Evolutionary conservation across 2,329 filamentous ascomycete species (phyloP).

Genomic region (Monilinia polystroma): DNA sequence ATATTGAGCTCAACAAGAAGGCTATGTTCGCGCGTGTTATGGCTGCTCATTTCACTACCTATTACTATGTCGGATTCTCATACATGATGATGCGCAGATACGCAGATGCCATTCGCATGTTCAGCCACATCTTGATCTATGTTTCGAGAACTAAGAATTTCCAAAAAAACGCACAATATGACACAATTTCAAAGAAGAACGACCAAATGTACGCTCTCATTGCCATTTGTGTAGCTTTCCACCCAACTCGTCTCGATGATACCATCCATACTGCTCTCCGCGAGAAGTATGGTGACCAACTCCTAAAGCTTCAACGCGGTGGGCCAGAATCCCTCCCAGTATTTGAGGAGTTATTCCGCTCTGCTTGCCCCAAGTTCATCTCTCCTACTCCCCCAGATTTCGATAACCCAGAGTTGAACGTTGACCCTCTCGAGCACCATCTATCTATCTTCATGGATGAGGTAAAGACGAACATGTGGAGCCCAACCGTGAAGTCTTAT

Average conservation of each 20-base stretch:
- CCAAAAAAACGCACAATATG: conserved; percentile 98
- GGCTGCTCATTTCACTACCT: conserved; percentile 99
- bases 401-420: conserved; percentile 91
- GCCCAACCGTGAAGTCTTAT: conserved; percentile 96
- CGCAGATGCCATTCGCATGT: conserved; percentile 98
- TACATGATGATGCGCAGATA: conserved; percentile 99
- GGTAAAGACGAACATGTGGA: conserved; percentile 99
- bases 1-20: conserved; percentile 99
- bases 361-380: conserved; percentile 99
- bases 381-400: conserved; percentile 95
- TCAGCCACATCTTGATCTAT: conserved; percentile 99
- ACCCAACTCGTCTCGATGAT: conserved; percentile 94
- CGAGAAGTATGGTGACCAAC: conserved; percentile 99
- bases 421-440: conserved; percentile 97
- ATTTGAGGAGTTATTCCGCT: conserved; percentile 97
- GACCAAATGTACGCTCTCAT: conserved; percentile 99
- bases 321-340: conserved; percentile 93
- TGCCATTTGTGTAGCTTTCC: conserved; percentile 97
- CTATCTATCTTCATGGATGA: conserved; percentile 98
- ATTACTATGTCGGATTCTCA: conserved; percentile 99
- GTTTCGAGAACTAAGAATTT: conserved; percentile 99
- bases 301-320: conserved; percentile 92
- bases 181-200: conserved; percentile 99
- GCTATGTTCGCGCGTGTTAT: conserved; percentile 99
- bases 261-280: conserved; percentile 97